Base-by-base conservation (phyloP, 2,329 filamentous ascomycete species). In the Colletotrichum nymphaeae region DNA sequence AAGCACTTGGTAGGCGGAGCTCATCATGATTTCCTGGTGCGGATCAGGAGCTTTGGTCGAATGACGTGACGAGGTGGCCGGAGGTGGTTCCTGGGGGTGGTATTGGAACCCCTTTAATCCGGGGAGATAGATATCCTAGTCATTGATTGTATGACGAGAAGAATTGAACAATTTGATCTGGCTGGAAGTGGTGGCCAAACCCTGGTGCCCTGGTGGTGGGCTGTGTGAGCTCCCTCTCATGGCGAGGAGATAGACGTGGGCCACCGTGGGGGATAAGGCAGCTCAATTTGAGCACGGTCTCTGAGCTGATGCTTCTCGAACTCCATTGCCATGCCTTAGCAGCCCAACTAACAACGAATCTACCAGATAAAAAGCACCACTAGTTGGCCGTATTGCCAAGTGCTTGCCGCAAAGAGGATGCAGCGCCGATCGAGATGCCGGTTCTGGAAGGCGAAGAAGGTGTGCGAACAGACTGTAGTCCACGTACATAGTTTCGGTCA, bases 31-130 rank as follows among this genome's bases (percentile, higher is more conserved):
- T 24, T 66, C 60, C 60, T 52, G 67, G 60, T 26, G 55, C 60
- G 46, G 55, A 73, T 66, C 67, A 70, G 35, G 26, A 26, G 55
- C 32, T 49, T 46, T 46, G 37, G 32, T 32, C 24, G 58, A 69
- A 66, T 73, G 70, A 70, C 67, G 70, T 70, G 67, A 73, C 67
- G 46, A 28, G 19, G 57, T 37, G 46, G 19, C 52, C 26, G 35
- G 49, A 65, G 19, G 68, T 58, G 60, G 24, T 65, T 66, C 59
- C 35, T 62, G 32, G 60, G 19, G 49, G 60, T 70, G 24, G 32
- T n/a, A 62, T 65, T 72, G 16, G 32, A 56, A 42, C 70, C 59
- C 67, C 60, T 62, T 73, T 49, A 52, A 69, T 66, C 67, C 24
- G 67, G 60, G 55, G 67, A 73, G 67, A 57, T 66, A 62, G 16